Percentiles rank a stretch among this genome's conserved stretches.
Conservation (phyloP, 345 rosid genomes). For the Citrus cavaleriei region DNA sequence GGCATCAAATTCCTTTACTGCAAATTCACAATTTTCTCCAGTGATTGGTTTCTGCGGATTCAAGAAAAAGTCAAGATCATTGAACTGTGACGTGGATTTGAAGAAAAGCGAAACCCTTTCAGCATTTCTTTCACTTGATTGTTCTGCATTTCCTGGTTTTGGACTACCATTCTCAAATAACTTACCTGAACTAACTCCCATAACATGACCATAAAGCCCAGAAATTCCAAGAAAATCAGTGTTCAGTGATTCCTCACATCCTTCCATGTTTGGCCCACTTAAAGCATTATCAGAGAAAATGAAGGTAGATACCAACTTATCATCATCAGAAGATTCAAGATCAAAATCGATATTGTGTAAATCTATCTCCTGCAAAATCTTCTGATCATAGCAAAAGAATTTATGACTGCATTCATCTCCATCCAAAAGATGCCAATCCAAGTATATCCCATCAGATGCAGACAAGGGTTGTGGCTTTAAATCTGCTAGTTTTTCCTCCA, state of each 20-base stretch:
- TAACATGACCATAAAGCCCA: slow-evolving; percentile 19
- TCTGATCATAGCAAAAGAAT: slow-evolving; percentile 25
- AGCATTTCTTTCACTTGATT: slow-evolving; percentile 31
- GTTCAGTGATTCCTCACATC: slow-evolving; percentile 34
- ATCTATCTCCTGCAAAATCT: slow-evolving; percentile 38
- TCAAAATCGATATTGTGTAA: slow-evolving; percentile 29
- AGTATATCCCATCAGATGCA: slow-evolving; percentile 77
- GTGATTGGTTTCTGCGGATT: slow-evolving; percentile 55
- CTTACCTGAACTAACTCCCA: slow-evolving; percentile 26
- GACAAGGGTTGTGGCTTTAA: slow-evolving; percentile 47
- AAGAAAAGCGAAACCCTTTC: slow-evolving; percentile 43
- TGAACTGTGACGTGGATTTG: slow-evolving; percentile 68
- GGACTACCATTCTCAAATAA: slow-evolving; percentile 18
- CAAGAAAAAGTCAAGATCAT: slow-evolving; percentile 87
- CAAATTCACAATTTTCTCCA: slow-evolving; percentile 30
- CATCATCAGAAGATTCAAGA: slow-evolving; percentile 34
- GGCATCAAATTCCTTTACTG: slow-evolving; percentile 22
- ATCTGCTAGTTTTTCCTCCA: slow-evolving; percentile 41
- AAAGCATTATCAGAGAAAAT: slow-evolving; percentile 46
- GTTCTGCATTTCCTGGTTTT: slow-evolving; percentile 28
- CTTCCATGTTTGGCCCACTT: slow-evolving; percentile 29
- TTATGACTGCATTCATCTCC: slow-evolving; percentile 40
- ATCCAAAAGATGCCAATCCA: slow-evolving; percentile 80
- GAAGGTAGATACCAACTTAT: slow-evolving; percentile 47
- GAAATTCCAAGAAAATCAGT: slow-evolving; percentile 29